Evolutionary conservation across 1,139 yeast genomes (phyloP), one percentile per base, ranked within the genome.

Genomic region (Starmera stellimalicola): DNA sequence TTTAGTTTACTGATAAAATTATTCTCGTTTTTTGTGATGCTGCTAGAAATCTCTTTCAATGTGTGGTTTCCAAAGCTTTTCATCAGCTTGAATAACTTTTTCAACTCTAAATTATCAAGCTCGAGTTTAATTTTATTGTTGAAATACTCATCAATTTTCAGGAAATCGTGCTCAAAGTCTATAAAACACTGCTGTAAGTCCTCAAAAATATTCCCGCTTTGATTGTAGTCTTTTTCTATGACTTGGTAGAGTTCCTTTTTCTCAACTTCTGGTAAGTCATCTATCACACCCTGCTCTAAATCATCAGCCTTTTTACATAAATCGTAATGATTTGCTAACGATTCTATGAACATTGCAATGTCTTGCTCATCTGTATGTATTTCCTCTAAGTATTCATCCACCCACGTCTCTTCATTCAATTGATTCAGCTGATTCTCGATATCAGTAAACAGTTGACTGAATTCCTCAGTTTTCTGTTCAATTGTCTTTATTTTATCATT

Each of bases 251-350:
- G 41, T 28, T 61, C 63, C 10, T 37, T 30, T 33, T 51, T 51
- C 32, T 57, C 62, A 2, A 42, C 45, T 4, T 42, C 42, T 7
- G 44, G 38, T 5, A 44, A 34, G 2, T 41, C 25, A 2, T 42
- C 29, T 5, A 37, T 27, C 3, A 47, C 40, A n/a, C 54, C 54
- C n/a, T 50, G 44, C 9, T 59, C 41, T 2, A 60, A 36, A 10
- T 43, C 46, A 16, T 43, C 35, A 3, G 59, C 77, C 31, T 69
- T 63, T 4, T 58, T 44, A 44, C 94, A 82, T 48, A 82, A 87
- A 51, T 85, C 95, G 44, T 76, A 84, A 55, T 87, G 95, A 35
- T 74, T 72, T 6, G 95, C 80, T 26, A 87, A 59, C 50, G 87
- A 76, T 38, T 76, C 78, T 25, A 87, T 58, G 15, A 81, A 60